A percentile compares a stretch with the other conserved stretches of the same genome.
phyloP scores from a whole-genome alignment of 192 early-diverging fungal genomes.

The Podila epigama region DNA sequence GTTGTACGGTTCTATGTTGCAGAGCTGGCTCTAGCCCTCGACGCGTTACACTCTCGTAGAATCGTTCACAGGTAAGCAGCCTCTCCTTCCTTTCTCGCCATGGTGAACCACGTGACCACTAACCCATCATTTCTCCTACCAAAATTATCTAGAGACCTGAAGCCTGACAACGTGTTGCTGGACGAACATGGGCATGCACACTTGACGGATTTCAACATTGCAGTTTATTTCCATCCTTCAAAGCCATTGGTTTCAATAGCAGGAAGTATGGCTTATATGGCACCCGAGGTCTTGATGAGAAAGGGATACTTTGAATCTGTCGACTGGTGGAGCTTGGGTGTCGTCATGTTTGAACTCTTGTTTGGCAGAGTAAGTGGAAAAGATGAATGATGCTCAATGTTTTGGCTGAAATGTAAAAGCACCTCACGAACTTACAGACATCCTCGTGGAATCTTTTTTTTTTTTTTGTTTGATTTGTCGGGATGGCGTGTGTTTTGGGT shows the following conservation, averaged over 20 bases:
- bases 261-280: slow-evolving; percentile 90
- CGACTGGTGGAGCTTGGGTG: slow-evolving; percentile 87
- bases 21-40: slow-evolving; percentile 69
- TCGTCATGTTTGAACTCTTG: slow-evolving; percentile 78
- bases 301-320: slow-evolving; percentile 62
- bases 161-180: slow-evolving; percentile 89
- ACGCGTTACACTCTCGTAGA: slow-evolving; percentile 71
- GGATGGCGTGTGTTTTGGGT: not conserved
- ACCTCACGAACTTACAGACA: too few species aligned
- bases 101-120: too few species aligned
- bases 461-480: too few species aligned
- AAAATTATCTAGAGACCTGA: slow-evolving; percentile 68
- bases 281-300: slow-evolving; percentile 74
- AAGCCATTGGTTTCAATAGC: slow-evolving; percentile 76
- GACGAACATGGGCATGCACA: slow-evolving; percentile 81
- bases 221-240: slow-evolving; percentile 69
- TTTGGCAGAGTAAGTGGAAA: slow-evolving; percentile 70
- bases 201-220: slow-evolving; percentile 90
- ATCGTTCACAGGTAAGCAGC: slow-evolving; percentile 76
- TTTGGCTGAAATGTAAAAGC: too few species aligned
- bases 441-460: too few species aligned
- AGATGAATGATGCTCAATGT: not conserved
- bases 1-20: slow-evolving; percentile 75
- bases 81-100: too few species aligned
- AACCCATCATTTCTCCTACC: too few species aligned